Percentiles rank a stretch among this genome's conserved stretches.
phyloP scores from a whole-genome alignment of 2,329 filamentous ascomycete genomes.

The Cordyceps sp. region DNA sequence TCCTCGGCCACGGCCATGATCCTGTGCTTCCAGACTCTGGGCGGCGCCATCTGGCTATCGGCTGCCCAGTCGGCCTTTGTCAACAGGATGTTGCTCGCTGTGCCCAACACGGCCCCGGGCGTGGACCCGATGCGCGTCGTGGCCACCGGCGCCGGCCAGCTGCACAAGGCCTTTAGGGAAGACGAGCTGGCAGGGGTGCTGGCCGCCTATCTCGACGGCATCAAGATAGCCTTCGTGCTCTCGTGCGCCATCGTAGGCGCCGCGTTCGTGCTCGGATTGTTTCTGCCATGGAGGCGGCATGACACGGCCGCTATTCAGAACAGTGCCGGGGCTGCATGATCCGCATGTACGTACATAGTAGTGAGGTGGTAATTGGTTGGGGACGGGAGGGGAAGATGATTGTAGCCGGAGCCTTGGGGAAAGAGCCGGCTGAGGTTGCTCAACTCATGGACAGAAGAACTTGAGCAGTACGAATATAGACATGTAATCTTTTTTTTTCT shows the following conservation, averaged over 20 bases:
- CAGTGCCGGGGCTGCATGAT: not conserved
- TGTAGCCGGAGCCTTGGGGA: too few relatives aligned
- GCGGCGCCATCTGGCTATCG: slow-evolving; percentile 24
- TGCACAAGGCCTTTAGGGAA: slow-evolving; percentile 27
- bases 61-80: slow-evolving; percentile 21
- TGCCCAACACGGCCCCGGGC: slow-evolving; percentile 11
- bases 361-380: too few relatives aligned
- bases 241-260: slow-evolving; percentile 16
- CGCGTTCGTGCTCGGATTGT: not conserved
- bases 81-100: slow-evolving; percentile 13
- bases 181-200: slow-evolving; percentile 31
- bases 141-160: slow-evolving; percentile 25
- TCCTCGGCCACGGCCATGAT: slow-evolving; percentile 1
- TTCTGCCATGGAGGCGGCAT: not conserved
- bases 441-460: too few relatives aligned
- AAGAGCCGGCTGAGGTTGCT: too few relatives aligned
- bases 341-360: too few relatives aligned
- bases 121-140: slow-evolving; percentile 14
- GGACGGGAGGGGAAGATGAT: too few relatives aligned
- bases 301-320: not conserved
- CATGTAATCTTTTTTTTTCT: too few relatives aligned
- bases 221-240: slow-evolving; percentile 40
- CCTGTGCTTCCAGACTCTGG: slow-evolving; percentile 22
- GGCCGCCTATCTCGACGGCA: slow-evolving; percentile 37
- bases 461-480: too few relatives aligned